phyloP scores from a whole-genome alignment of 208 protist species.

The Trypanosoma mega region DNA sequence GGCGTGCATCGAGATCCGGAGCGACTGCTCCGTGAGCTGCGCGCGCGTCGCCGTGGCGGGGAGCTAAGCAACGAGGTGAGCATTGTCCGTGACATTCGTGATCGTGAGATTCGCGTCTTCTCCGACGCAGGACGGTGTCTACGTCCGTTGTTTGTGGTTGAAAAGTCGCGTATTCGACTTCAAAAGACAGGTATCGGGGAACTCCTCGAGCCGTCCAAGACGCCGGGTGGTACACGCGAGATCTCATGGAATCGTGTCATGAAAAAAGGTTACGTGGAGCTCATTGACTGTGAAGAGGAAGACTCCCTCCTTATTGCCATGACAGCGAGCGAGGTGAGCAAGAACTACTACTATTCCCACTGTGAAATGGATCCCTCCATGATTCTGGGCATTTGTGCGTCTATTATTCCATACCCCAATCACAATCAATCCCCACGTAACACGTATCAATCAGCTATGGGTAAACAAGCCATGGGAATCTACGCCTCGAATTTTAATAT shows the following conservation, averaged over 20 bases:
- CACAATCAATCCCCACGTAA: conserved; percentile 97
- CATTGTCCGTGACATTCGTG: conserved; percentile 45
- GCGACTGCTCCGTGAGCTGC: conserved; percentile 32
- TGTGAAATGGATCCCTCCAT: conserved; percentile 98
- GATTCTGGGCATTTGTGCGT: conserved; percentile 95
- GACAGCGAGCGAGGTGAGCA: conserved; percentile 57
- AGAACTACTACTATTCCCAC: conserved; percentile 94
- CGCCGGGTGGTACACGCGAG: conserved; percentile 39
- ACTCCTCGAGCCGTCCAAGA: conserved; percentile 28
- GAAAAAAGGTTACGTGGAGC: conserved; percentile 69
- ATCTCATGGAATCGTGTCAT: conserved; percentile 72
- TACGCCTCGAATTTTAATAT: conserved; percentile 94
- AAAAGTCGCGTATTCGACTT: conserved; percentile 29
- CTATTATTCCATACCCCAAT: conserved; percentile 97
- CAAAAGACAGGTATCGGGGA: conserved; percentile 31
- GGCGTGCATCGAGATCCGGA: conserved; percentile 38
- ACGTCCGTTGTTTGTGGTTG: conserved; percentile 43
- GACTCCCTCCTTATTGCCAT: conserved; percentile 47
- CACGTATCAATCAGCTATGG: conserved; percentile 97
- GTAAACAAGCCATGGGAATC: conserved; percentile 96
- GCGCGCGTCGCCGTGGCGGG: conserved; percentile 31
- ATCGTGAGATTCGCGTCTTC: conserved; percentile 45
- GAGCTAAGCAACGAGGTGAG: conserved; percentile 42
- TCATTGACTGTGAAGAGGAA: conserved; percentile 48
- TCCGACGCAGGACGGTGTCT: conserved; percentile 36